Evolutionary conservation across 73 alveolate species (phyloP), one percentile per base, ranked within the genome.

Genomic region (Paramecium sexaurelia): DNA sequence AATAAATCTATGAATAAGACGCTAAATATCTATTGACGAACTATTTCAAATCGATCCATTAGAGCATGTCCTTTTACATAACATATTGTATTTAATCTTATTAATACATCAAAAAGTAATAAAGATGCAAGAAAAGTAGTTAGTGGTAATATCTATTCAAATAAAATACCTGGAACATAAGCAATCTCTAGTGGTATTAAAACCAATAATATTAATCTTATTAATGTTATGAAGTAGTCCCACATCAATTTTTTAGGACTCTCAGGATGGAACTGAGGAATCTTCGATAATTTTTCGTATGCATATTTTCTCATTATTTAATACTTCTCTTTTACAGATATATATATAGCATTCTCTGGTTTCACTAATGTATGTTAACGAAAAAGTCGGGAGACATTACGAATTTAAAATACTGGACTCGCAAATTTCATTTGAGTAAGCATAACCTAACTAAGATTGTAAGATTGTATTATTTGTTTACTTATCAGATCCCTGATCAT

Each of bases 181-280:
- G 66, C 67, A 27, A 73, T 73, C 33, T 73, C 87, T 11, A 73
- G 56, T 5, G 87, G 87, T 27, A 73, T 73, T 36, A 73, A 39
- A 10, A 39, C 43, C 55, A 73, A 36, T 73, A 73, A 20, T 0
- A 73, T 33, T 17, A 73, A 20, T 73, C 87, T 73, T 10, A 73
- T 73, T 8, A 73, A 1, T 6, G 57, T 27, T 11, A 39, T 39
- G 26, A 73, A 73, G 87, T 73, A 36, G 27, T 73, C 87, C 61
- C 55, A 73, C 43, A 73, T 20, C 9, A 36, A 19, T 73, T 73
- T 73, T 0, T 39, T 39, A 2, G 36, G 55, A 22, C 66, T 36
- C 13, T 73, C 87, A 10, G 87, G 87, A 73, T 73, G 57, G 87
- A 73, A 36, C 20, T 36, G 57, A 20, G 87, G 87, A 22, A 73